Percentiles rank a stretch among this genome's conserved stretches.
Conservation (phyloP, 2,329 filamentous ascomycete species). For the Fusarium anthophilum region DNA sequence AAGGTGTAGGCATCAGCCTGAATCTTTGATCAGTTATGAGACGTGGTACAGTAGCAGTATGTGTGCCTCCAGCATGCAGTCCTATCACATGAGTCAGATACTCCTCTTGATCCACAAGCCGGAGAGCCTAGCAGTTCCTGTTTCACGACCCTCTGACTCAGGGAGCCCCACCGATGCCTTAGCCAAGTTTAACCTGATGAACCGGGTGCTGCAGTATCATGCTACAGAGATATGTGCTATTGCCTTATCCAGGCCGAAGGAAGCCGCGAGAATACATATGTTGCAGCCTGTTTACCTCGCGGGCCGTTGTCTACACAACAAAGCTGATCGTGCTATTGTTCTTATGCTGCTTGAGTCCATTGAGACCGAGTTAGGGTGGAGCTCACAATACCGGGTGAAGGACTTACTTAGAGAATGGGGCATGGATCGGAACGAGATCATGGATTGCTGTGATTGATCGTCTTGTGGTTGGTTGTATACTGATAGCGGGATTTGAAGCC, state of each 20-base stretch:
- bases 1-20: neutral
- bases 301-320: neutral
- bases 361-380: neutral
- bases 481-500: neutral
- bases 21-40: neutral
- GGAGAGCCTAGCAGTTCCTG: too few species aligned
- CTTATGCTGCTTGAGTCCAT: neutral
- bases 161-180: neutral
- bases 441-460: neutral
- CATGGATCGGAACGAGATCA: neutral
- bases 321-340: neutral
- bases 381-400: neutral
- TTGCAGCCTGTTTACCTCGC: neutral
- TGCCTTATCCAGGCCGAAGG: neutral
- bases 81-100: neutral
- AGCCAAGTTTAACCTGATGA: neutral
- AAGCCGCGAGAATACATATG: neutral
- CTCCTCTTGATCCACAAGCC: neutral
- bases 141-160: neutral
- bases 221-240: neutral
- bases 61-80: neutral
- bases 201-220: neutral
- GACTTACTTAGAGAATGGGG: neutral
- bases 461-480: neutral
- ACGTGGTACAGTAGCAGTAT: neutral